phyloP scores from a whole-genome alignment of 495 filamentous ascomycete species.

The Alectoria sarmentosa region DNA sequence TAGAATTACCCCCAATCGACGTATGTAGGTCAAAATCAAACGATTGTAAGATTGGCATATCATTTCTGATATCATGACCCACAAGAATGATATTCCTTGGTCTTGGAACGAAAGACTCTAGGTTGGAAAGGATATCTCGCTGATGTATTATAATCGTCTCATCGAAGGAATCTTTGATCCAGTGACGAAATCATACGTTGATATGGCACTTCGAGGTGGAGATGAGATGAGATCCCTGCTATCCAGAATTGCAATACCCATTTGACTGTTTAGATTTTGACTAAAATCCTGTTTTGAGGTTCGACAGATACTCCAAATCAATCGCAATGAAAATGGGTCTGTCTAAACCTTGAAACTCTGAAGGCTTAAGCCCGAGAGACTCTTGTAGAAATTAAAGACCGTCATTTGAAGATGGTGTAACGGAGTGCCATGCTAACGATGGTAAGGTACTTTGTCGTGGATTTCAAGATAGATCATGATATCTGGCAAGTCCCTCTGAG shows the following conservation, averaged over 20 bases:
- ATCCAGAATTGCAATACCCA: background rate
- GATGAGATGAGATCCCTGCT: background rate
- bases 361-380: background rate
- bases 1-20: background rate
- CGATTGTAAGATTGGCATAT: background rate
- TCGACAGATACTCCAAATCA: slow-evolving; percentile 1
- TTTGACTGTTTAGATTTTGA: background rate
- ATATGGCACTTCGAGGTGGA: background rate
- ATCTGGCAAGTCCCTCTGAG: background rate
- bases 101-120: background rate
- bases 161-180: background rate
- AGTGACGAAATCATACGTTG: background rate
- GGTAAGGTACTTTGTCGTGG: background rate
- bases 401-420: background rate
- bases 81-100: background rate
- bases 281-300: background rate
- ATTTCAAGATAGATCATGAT: background rate
- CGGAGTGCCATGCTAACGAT: background rate
- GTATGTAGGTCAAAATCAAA: background rate
- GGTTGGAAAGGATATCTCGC: background rate
- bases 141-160: background rate
- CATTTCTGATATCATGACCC: background rate
- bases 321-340: background rate
- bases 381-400: background rate
- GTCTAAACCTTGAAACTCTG: background rate